phyloP scores from a whole-genome alignment of 176 grass and related monocot species.

The Oryza nivara region DNA sequence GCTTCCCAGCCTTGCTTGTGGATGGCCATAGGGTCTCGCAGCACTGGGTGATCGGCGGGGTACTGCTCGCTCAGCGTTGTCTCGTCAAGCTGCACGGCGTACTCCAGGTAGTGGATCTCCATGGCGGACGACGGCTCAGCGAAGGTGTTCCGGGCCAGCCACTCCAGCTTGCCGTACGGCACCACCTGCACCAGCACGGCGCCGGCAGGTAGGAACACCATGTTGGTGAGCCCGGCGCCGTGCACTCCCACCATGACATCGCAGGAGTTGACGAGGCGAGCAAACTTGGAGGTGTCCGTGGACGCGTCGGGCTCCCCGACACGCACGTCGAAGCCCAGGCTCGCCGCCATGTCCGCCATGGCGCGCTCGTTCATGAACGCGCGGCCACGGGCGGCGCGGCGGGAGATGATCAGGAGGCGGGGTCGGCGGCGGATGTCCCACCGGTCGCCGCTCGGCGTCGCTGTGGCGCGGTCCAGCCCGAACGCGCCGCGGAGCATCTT shows the following conservation, averaged over 20 bases:
- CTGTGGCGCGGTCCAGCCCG: conserved; percentile 62
- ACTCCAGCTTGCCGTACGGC: conserved; percentile 73
- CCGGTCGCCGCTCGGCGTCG: conserved; percentile 53
- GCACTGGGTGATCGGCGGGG: conserved; percentile 65
- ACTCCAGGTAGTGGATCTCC: conserved; percentile 86
- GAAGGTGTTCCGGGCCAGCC: conserved; percentile 85
- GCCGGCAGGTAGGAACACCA: conserved; percentile 86
- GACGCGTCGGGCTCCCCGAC: conserved; percentile 62
- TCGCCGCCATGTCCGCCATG: conserved; percentile 66
- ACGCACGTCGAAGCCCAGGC: conserved; percentile 75
- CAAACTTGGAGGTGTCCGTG: conserved; percentile 82
- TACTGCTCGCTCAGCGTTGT: conserved; percentile 88
- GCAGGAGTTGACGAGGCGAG: conserved; percentile 82
- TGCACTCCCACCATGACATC: conserved; percentile 96
- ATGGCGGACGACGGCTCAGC: conserved; percentile 68
- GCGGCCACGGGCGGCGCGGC: conserved; percentile 42
- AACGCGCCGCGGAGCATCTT: conserved; percentile 60
- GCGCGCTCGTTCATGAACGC: conserved; percentile 72
- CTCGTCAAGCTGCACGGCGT: conserved; percentile 81
- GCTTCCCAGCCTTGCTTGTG: conserved; percentile 84
- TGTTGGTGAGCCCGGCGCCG: conserved; percentile 90
- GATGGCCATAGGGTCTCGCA: conserved; percentile 69
- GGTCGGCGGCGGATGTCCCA: conserved; percentile 66
- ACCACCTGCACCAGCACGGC: conserved; percentile 90
- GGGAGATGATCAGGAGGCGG: conserved; percentile 59